Evolutionary conservation across 108 stramenopile species (phyloP).

Genomic region (Nitzschia sp.): DNA sequence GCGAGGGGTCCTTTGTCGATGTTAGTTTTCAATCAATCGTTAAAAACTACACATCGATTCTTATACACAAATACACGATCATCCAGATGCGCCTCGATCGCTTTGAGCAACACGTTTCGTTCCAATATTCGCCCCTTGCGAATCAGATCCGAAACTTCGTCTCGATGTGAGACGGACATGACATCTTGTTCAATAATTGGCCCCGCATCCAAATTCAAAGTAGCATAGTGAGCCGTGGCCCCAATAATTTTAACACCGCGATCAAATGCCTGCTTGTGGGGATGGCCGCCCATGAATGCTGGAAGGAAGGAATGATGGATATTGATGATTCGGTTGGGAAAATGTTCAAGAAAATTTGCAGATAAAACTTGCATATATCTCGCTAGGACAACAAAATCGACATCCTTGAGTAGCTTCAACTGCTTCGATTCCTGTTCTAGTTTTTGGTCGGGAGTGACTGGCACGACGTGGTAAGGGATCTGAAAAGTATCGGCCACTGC

Average conservation of each 20-base stretch:
- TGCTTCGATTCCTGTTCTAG: slow-evolving; percentile 67
- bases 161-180: slow-evolving; percentile 59
- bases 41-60: slow-evolving; percentile 86
- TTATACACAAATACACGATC: slow-evolving; percentile 78
- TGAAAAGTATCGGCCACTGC: slow-evolving; percentile 78
- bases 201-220: slow-evolving; percentile 78
- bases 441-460: slow-evolving; percentile 65
- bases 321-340: slow-evolving; percentile 71
- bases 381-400: slow-evolving; percentile 81
- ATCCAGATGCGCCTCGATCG: slow-evolving; percentile 83
- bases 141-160: slow-evolving; percentile 70
- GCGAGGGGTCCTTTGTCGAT: too few species aligned
- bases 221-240: slow-evolving; percentile 82
- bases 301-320: slow-evolving; percentile 91
- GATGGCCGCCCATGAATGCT: slow-evolving; percentile 71
- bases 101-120: slow-evolving; percentile 63
- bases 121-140: slow-evolving; percentile 82
- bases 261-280: slow-evolving; percentile 79
- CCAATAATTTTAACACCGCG: slow-evolving; percentile 89
- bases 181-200: slow-evolving; percentile 85
- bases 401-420: slow-evolving; percentile 61
- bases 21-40: too few species aligned
- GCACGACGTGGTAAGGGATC: slow-evolving; percentile 69
- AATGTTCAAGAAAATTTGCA: slow-evolving; percentile 59
- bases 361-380: slow-evolving; percentile 88